phyloP scores from a whole-genome alignment of 1,284 basidiomycete species.

The Boletellus deceptivus region DNA sequence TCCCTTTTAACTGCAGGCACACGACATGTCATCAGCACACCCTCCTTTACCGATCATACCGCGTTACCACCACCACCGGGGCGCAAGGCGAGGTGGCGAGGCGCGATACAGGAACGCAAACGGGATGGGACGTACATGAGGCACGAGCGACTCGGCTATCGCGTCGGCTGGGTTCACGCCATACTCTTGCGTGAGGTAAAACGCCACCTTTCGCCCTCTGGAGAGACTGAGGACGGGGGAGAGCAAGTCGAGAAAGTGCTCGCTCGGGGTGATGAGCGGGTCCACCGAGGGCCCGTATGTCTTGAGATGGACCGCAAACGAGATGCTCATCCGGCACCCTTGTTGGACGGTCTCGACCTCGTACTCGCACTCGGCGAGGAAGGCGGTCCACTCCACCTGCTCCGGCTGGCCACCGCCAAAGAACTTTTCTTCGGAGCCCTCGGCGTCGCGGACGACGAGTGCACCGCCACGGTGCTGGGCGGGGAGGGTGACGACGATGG shows the following conservation, averaged over 20 bases:
- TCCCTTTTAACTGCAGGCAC: conserved; percentile 62
- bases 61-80: not conserved
- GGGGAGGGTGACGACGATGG: conserved; percentile 68
- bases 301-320: conserved; percentile 68
- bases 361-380: conserved; percentile 68
- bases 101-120: conserved; percentile 1
- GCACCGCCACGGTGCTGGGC: conserved; percentile 69
- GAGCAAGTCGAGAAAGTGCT: conserved; percentile 66
- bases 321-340: conserved; percentile 65
- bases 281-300: conserved; percentile 63
- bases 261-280: conserved; percentile 67
- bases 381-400: conserved; percentile 73
- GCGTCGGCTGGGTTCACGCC: conserved; percentile 69
- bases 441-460: conserved; percentile 54
- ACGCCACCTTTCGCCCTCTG: conserved; percentile 66
- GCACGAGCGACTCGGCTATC: conserved; percentile 66
- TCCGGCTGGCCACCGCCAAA: conserved; percentile 58
- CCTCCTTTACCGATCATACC: conserved; percentile 13
- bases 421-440: conserved; percentile 63
- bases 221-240: conserved; percentile 68
- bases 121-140: conserved; percentile 51
- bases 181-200: conserved; percentile 69
- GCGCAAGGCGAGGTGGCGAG: not conserved
- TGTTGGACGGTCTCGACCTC: conserved; percentile 69
- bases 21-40: conserved; percentile 16